Base-by-base conservation (phyloP, 2,329 filamentous ascomycete genomes). In the Akanthomyces muscarius region DNA sequence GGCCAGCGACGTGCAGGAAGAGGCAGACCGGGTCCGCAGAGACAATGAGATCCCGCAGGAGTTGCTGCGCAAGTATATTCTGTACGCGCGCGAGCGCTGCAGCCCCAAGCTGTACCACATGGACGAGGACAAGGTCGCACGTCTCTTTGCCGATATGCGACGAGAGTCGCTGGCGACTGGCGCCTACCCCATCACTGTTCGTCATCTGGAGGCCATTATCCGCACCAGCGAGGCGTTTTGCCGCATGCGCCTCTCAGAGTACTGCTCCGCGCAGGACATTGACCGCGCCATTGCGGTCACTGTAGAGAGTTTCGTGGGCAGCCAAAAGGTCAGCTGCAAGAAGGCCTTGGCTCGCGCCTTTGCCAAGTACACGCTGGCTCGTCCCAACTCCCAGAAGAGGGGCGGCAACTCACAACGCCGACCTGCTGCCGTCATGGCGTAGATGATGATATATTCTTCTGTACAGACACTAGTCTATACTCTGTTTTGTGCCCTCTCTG, bases 171-270 rank as follows among this genome's bases (percentile, higher is more conserved):
- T 97, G 65, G 93, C 93, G 1, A 99, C 95, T 28, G 95, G 95
- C 25, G 95, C 94, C 25, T 99, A 98, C 75, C 95, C 95, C 5
- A 99, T 99, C 66, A 99, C 95, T 30, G 95, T 97, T 67, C 93
- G 95, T 81, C 95, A 99, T 79, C 82, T 99, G 41, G 95, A 99
- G 83, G 94, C 94, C 66, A 97, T 98, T 72, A 96, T 99, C 80
- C 91, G 95, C 72, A 96, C 96, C 72, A 89, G 88, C 63, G 95
- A 99, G 75, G 80, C 93, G 0, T 99, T 99, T 79, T 96, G 91
- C 77, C 94, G 96, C 72, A 99, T 99, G 95, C 89, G 95, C 16
- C 82, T 99, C n/a, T 95, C 91, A 0, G 95, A 99, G 68, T 98
- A 97, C 80, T 97, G 94, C 76, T 89, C 89, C 6, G 79, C 90